Conservation (phyloP, 225 moss, liverwort and hornwort genomes). For the Rhytidiadelphus loreus region DNA sequence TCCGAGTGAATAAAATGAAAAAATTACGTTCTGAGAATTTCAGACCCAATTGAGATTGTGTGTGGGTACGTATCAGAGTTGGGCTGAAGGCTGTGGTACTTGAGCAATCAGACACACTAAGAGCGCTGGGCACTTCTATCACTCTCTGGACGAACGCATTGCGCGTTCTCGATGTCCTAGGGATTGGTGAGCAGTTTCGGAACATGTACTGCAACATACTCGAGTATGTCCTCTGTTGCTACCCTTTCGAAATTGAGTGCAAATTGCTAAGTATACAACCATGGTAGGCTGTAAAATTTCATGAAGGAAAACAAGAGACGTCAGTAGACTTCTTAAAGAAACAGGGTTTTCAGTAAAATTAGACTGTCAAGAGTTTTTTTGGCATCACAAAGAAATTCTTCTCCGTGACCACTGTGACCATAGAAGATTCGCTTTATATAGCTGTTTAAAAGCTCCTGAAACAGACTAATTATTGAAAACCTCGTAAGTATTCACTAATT, state of each 20-base stretch:
- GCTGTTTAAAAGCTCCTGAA: not conserved
- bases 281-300: not conserved
- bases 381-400: not conserved
- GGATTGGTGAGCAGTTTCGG: constrained; percentile 10
- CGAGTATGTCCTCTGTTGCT: not conserved
- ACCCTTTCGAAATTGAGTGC: not conserved
- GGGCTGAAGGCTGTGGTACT: constrained; percentile 20
- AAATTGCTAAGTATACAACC: not conserved
- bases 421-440: not conserved
- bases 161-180: constrained; percentile 19
- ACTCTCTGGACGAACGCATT: constrained; percentile 15
- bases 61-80: constrained; percentile 2
- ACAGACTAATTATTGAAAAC: not conserved
- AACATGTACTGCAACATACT: constrained; percentile 7
- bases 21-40: too few relatives aligned
- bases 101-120: constrained; percentile 8
- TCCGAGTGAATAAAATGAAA: not conserved
- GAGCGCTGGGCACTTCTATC: constrained; percentile 3
- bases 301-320: not conserved
- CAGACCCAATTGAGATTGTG: not conserved
- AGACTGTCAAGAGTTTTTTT: not conserved
- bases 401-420: not conserved
- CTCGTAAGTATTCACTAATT: not conserved
- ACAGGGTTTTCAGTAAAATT: not conserved
- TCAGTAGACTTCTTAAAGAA: not conserved